Conservation (phyloP, 495 filamentous ascomycete genomes). For the Bombardia bombarda region DNA sequence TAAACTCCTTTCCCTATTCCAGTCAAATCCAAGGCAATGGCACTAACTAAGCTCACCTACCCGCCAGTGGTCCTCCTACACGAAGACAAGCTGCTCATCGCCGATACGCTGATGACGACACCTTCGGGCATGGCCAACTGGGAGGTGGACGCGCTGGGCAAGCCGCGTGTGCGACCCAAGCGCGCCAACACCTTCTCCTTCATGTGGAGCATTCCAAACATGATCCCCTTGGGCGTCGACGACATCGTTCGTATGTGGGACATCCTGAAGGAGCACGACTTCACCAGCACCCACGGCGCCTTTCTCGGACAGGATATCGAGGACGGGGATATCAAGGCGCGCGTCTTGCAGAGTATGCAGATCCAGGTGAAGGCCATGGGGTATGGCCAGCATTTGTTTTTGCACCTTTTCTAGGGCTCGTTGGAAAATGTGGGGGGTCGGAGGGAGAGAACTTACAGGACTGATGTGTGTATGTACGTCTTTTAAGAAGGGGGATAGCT, state of each 20-base stretch:
- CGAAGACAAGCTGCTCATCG: constrained; percentile 53
- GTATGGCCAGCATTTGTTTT: constrained; percentile 36
- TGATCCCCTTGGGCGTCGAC: constrained; percentile 59
- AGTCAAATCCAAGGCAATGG: neutral
- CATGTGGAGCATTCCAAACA: constrained; percentile 75
- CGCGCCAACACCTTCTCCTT: constrained; percentile 60
- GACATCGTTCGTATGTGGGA: constrained; percentile 48
- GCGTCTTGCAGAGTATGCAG: constrained; percentile 68
- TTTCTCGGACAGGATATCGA: constrained; percentile 55
- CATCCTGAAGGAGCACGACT: constrained; percentile 47
- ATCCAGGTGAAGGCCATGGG: constrained; percentile 56
- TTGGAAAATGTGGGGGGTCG: too few relatives aligned
- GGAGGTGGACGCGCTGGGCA: constrained; percentile 24
- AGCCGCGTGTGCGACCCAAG: constrained; percentile 33
- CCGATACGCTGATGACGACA: constrained; percentile 62
- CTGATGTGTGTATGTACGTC: too few relatives aligned
- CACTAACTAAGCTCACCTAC: neutral
- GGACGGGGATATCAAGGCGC: constrained; percentile 46
- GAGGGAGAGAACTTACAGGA: too few relatives aligned
- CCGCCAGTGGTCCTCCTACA: constrained; percentile 46
- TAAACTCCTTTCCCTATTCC: neutral
- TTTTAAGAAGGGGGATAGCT: too few relatives aligned
- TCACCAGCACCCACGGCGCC: constrained; percentile 56
- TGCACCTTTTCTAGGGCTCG: constrained; percentile 6
- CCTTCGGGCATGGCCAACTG: constrained; percentile 44